Percentiles rank a stretch among this genome's conserved stretches.
These are phyloP conservation scores for Bipolaris bicolor DNA, from an alignment of 2,329 filamentous ascomycete species.

Conservation along the genomic window DNA sequence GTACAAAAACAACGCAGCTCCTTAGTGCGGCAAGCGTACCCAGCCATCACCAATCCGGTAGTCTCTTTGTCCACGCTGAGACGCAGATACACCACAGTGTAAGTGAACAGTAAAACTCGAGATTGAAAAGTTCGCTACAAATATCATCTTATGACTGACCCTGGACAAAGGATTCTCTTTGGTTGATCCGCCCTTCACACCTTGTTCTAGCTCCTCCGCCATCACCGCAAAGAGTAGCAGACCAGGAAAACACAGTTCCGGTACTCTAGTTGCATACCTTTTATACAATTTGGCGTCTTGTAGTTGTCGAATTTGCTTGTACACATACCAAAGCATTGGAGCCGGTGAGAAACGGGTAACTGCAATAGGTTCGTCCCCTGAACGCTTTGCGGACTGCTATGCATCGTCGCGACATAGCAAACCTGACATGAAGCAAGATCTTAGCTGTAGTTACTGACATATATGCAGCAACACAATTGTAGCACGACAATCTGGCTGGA, in stretches of 20 bases:
- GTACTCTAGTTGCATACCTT: constrained; percentile 40
- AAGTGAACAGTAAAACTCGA: constrained; percentile 46
- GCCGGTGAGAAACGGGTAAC: constrained; percentile 42
- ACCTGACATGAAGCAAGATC: constrained; percentile 31
- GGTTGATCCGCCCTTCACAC: constrained; percentile 41
- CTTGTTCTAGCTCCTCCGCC: constrained; percentile 33
- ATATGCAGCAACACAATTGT: constrained; percentile 27
- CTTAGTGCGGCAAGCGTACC: constrained; percentile 41
- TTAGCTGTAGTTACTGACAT: constrained; percentile 34
- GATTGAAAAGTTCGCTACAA: constrained; percentile 46
- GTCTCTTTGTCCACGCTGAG: constrained; percentile 52
- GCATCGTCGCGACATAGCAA: constrained; percentile 45
- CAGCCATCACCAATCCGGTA: constrained; percentile 47
- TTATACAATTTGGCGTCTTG: constrained; percentile 25
- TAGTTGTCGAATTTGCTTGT: constrained; percentile 38
- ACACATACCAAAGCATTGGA: constrained; percentile 25
- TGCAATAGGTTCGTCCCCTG: constrained; percentile 44
- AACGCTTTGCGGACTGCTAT: constrained; percentile 37
- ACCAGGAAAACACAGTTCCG: constrained; percentile 42
- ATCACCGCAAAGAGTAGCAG: constrained; percentile 43
- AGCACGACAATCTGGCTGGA: constrained; percentile 23
- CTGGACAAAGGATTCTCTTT: constrained; percentile 47
- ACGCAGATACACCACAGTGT: constrained; percentile 39
- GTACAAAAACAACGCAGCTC: constrained; percentile 45
- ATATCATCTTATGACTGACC: constrained; percentile 45